A percentile compares a stretch with the other conserved stretches of the same genome.
Evolutionary conservation across 345 rosid genomes (phyloP).

Genomic region (Acer campestre): DNA sequence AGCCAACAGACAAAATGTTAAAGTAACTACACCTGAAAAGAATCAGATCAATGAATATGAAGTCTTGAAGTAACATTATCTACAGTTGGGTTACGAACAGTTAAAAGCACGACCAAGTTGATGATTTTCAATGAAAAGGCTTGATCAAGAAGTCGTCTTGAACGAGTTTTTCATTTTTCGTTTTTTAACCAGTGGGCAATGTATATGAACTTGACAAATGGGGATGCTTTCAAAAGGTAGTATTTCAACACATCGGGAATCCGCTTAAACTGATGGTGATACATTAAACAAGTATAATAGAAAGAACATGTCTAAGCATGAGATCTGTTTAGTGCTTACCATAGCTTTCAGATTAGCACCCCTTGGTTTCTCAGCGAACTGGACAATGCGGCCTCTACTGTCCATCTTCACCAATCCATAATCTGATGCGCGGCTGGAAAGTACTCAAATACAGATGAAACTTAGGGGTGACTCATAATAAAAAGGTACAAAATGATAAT

Average conservation of each 20-base stretch:
- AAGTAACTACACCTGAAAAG: neutral
- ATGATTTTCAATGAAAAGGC: neutral
- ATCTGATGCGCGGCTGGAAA: constrained; percentile 84
- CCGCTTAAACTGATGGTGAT: too few relatives aligned
- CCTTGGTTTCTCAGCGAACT: constrained; percentile 86
- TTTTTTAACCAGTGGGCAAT: neutral
- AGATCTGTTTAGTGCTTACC: constrained; percentile 47
- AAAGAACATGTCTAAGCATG: too few relatives aligned
- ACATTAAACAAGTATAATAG: too few relatives aligned
- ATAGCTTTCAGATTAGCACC: constrained; percentile 75
- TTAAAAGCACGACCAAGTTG: neutral
- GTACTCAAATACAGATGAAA: constrained; percentile 21
- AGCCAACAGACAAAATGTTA: neutral
- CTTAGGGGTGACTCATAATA: neutral
- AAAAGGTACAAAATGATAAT: neutral
- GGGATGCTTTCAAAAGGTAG: neutral
- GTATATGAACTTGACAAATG: neutral
- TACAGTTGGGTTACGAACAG: neutral
- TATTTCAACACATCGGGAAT: too few relatives aligned
- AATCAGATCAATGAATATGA: neutral
- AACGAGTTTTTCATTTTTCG: neutral
- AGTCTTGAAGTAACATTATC: neutral
- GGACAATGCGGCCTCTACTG: constrained; percentile 60
- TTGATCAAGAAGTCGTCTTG: neutral
- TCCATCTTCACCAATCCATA: constrained; percentile 88